These are phyloP conservation scores for Lachnellula hyalina DNA, from an alignment of 2,329 filamentous ascomycete genomes.

Conservation along the genomic window DNA sequence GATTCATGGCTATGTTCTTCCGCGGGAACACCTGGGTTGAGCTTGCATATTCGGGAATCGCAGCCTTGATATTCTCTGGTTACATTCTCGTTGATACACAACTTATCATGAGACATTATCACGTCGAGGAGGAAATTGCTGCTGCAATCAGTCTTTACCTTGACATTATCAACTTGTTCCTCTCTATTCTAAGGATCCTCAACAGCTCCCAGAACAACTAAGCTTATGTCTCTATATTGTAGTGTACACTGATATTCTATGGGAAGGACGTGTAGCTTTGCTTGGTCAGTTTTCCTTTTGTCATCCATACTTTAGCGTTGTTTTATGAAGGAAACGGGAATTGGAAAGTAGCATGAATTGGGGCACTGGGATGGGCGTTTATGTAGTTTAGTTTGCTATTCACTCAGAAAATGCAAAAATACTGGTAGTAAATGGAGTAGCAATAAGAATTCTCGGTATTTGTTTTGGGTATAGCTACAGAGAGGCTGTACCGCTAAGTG, in stretches of 20 bases:
- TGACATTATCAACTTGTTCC: conserved; percentile 94
- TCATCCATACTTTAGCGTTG: background rate
- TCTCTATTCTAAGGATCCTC: conserved; percentile 89
- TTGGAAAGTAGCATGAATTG: background rate
- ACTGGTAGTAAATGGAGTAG: too few species aligned
- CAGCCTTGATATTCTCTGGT: conserved; percentile 82
- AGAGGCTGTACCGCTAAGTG: too few species aligned
- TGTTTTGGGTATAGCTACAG: too few species aligned
- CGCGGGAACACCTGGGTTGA: conserved; percentile 76
- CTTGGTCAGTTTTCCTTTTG: background rate
- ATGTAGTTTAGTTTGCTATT: too few species aligned
- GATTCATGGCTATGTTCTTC: conserved; percentile 89
- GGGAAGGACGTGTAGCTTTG: background rate
- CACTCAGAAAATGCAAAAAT: too few species aligned
- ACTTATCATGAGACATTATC: conserved; percentile 89
- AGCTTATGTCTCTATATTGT: conserved; percentile 2
- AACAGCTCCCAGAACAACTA: conserved; percentile 96
- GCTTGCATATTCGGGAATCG: conserved; percentile 75
- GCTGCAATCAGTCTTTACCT: conserved; percentile 92
- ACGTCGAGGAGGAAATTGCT: conserved; percentile 96
- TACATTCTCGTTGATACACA: conserved; percentile 98
- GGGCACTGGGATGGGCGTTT: too few species aligned
- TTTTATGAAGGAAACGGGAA: background rate
- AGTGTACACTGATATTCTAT: background rate
- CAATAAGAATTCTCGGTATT: too few species aligned